Evolutionary conservation across 2,329 filamentous ascomycete genomes (phyloP).

Genomic region (Aspergillus ibericus): DNA sequence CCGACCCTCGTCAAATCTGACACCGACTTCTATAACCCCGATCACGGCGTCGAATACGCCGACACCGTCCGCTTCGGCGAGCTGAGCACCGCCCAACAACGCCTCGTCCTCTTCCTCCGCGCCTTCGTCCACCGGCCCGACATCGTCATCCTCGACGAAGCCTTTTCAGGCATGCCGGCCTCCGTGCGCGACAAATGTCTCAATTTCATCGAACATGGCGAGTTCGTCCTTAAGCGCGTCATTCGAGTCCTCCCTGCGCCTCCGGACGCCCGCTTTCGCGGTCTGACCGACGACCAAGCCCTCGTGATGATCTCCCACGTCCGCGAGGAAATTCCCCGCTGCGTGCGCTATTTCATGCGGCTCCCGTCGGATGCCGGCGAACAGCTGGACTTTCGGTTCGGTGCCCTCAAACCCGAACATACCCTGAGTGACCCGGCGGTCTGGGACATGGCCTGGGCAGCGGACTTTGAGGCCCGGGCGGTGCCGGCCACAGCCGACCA

Average conservation of each 20-base stretch:
- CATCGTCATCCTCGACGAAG: slow-evolving; percentile 81
- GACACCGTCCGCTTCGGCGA: slow-evolving; percentile 75
- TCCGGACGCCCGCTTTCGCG: slow-evolving; percentile 38
- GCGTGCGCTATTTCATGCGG: slow-evolving; percentile 81
- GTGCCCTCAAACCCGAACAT: slow-evolving; percentile 23
- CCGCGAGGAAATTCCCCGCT: slow-evolving; percentile 83
- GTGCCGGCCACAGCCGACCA: not conserved
- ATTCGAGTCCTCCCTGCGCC: not conserved
- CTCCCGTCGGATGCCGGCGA: slow-evolving; percentile 55
- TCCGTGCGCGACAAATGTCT: slow-evolving; percentile 82
- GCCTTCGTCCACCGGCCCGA: slow-evolving; percentile 78
- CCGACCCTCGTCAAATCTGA: slow-evolving; percentile 16
- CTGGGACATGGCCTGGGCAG: slow-evolving; percentile 34
- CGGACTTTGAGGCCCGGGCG: slow-evolving; percentile 12
- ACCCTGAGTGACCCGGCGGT: slow-evolving; percentile 22
- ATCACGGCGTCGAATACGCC: slow-evolving; percentile 61
- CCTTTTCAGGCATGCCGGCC: slow-evolving; percentile 83
- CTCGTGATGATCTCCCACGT: slow-evolving; percentile 91
- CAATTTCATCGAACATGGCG: slow-evolving; percentile 70
- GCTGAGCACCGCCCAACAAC: slow-evolving; percentile 56
- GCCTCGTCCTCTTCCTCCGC: slow-evolving; percentile 79
- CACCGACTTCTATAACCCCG: slow-evolving; percentile 14
- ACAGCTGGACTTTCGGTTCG: slow-evolving; percentile 33
- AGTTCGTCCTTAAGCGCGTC: slow-evolving; percentile 29
- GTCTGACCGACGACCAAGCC: slow-evolving; percentile 70